phyloP scores from a whole-genome alignment of 2,329 filamentous ascomycete species.

The Mycosphaerella sp. region DNA sequence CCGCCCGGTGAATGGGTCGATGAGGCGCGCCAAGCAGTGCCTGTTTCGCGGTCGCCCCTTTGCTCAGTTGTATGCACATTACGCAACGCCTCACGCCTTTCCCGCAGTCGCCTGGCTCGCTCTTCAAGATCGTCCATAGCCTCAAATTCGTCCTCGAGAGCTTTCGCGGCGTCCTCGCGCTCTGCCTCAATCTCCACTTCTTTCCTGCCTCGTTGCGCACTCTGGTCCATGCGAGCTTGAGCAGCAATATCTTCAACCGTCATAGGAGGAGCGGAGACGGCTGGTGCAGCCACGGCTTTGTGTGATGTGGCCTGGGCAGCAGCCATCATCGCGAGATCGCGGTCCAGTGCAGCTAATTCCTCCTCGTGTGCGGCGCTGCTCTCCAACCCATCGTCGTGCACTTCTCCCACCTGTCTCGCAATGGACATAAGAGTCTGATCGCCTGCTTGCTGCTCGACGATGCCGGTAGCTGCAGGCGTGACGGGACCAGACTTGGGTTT shows the following conservation, averaged over 20 bases:
- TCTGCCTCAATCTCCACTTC: constrained; percentile 46
- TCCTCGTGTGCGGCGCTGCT: constrained; percentile 20
- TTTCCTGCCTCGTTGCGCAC: constrained; percentile 37
- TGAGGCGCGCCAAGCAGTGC: not conserved
- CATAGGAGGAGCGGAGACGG: constrained; percentile 44
- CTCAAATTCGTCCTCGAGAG: constrained; percentile 46
- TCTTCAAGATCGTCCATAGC: constrained; percentile 47
- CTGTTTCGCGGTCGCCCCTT: not conserved
- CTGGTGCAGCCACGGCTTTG: constrained; percentile 17
- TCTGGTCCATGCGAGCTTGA: constrained; percentile 42
- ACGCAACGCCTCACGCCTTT: constrained; percentile 41
- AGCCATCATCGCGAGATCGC: constrained; percentile 57
- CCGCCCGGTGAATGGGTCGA: not conserved
- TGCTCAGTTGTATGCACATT: constrained; percentile 1
- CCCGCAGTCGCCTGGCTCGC: constrained; percentile 40
- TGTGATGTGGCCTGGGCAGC: constrained; percentile 3
- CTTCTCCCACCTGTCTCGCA: constrained; percentile 25
- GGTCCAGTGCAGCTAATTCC: constrained; percentile 69
- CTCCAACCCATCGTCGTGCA: constrained; percentile 2
- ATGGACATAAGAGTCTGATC: constrained; percentile 26
- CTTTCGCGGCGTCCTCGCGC: constrained; percentile 43
- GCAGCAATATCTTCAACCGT: constrained; percentile 43
- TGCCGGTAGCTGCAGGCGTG: not conserved
- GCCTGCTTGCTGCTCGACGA: constrained; percentile 10
- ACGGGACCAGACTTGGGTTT: constrained; percentile 18